Percentiles rank a stretch among this genome's conserved stretches.
Conservation (phyloP, 2,329 filamentous ascomycete species). For the Scedosporium boydii region DNA sequence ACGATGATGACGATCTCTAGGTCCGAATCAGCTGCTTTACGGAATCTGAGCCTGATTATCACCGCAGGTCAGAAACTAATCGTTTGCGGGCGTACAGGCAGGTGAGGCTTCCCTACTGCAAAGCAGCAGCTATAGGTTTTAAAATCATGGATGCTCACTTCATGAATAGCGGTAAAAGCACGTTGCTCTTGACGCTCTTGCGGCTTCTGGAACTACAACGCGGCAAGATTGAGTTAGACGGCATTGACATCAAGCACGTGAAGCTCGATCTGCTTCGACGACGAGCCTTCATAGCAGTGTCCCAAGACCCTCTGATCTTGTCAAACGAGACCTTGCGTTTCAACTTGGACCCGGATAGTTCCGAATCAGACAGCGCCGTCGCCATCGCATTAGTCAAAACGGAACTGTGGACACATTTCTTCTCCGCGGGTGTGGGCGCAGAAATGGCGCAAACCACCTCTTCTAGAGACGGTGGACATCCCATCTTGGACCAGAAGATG, state of each 20-base stretch:
- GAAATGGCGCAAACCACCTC: background rate
- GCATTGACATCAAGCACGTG: constrained; percentile 28
- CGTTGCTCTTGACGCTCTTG: constrained; percentile 35
- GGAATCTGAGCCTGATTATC: constrained; percentile 12
- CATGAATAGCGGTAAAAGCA: constrained; percentile 36
- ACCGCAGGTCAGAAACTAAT: constrained; percentile 35
- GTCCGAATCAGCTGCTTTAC: constrained; percentile 10
- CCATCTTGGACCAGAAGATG: constrained; percentile 17
- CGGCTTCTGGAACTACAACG: constrained; percentile 33
- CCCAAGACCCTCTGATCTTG: constrained; percentile 38
- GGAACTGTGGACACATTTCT: background rate
- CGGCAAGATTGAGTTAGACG: constrained; percentile 31
- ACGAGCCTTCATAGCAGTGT: constrained; percentile 31
- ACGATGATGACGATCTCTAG: background rate
- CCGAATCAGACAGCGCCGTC: background rate
- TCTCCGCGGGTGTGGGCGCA: background rate
- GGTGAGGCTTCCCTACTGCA: constrained; percentile 7
- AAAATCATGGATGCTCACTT: background rate
- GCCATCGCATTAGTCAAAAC: background rate
- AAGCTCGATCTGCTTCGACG: constrained; percentile 31
- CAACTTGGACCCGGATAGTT: constrained; percentile 33
- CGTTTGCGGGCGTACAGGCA: constrained; percentile 40
- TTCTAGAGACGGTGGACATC: background rate
- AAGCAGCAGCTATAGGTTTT: constrained; percentile 4
- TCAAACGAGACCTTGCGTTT: constrained; percentile 30